Evolutionary conservation across 495 filamentous ascomycete species (phyloP), one percentile per base, ranked within the genome.

Genomic region (Aspergillus ellipticus): DNA sequence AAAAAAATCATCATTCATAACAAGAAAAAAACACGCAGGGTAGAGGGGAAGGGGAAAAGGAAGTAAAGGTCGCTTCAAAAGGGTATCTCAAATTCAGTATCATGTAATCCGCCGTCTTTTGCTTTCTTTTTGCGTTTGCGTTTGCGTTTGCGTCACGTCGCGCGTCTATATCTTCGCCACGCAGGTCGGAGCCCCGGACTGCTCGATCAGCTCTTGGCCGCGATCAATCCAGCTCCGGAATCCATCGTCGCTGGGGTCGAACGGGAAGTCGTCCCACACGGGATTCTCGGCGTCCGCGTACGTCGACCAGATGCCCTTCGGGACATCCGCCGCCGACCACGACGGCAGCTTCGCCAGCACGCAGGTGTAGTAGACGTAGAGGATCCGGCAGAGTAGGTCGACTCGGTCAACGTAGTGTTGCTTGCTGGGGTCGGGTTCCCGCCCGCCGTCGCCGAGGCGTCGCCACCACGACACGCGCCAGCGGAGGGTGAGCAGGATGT

Each of bases 391-490:
- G 16, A 80, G 74, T n/a, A 73, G 59, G 39, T 74, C 74, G 21
- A 76, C 75, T 13, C 76, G 70, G 37, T 79, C 75, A 13, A 76
- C 65, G 42, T 79, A 80, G 55, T 75, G 71, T 49, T 75, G 74
- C 57, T 74, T 68, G 24, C 59, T 69, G 0, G 75, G 73, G 43
- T 77, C 74, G 3, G 75, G 73, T 35, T 62, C 64, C n/a, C 63
- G 62, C 51, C 75, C 73, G 26, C 73, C 73, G 49, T 79, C 74
- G 15, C 75, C 77, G 13, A 80, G 71, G 8, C 66, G 64, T 50
- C 71, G 72, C 77, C 77, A 80, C 77, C 77, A 80, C 3, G 75
- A 77, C 3, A 75, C 68, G 4, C 77, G 76, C 76, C 76, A 80
- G 16, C 77, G 76, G 7, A 80, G 65, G 3, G 76, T 73, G 24